Evolutionary conservation across 441 rosid genomes (phyloP).

Genomic region (Breynia disticha): DNA sequence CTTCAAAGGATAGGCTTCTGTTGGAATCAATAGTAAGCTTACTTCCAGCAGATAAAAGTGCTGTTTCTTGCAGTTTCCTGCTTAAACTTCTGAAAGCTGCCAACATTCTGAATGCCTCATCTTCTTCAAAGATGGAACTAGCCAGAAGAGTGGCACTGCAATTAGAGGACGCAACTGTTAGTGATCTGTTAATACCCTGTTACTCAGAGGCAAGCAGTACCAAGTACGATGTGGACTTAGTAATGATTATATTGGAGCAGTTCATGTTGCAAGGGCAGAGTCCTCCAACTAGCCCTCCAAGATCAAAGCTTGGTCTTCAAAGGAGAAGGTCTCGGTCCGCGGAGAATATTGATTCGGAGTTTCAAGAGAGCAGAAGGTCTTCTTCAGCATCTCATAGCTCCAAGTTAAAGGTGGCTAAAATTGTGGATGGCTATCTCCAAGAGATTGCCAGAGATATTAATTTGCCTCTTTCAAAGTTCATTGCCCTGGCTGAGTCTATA

Average conservation of each 20-base stretch:
- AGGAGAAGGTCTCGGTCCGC: constrained; percentile 87
- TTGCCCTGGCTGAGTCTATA: constrained; percentile 66
- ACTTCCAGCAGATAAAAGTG: constrained; percentile 74
- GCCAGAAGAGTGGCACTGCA: constrained; percentile 66
- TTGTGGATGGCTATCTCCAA: constrained; percentile 78
- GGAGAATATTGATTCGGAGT: constrained; percentile 64
- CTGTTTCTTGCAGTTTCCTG: constrained; percentile 74
- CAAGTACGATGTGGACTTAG: constrained; percentile 60
- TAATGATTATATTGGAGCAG: constrained; percentile 56
- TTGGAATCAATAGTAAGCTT: constrained; percentile 70
- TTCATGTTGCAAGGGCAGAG: constrained; percentile 53
- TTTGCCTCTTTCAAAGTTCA: constrained; percentile 50
- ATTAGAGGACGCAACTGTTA: constrained; percentile 64
- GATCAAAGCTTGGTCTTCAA: constrained; percentile 51
- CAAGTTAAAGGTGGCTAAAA: constrained; percentile 62
- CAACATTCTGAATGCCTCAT: constrained; percentile 61
- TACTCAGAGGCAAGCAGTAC: constrained; percentile 37
- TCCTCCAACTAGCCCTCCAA: constrained; percentile 48
- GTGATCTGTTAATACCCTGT: constrained; percentile 65
- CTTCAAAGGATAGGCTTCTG: constrained; percentile 49
- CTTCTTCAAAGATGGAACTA: constrained; percentile 64
- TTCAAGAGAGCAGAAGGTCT: constrained; percentile 76
- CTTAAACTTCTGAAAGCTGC: constrained; percentile 73
- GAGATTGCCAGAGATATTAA: constrained; percentile 59
- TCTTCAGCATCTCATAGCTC: constrained; percentile 71